Conservation (phyloP, 495 filamentous ascomycete species). For the Cetradonia linearis region DNA sequence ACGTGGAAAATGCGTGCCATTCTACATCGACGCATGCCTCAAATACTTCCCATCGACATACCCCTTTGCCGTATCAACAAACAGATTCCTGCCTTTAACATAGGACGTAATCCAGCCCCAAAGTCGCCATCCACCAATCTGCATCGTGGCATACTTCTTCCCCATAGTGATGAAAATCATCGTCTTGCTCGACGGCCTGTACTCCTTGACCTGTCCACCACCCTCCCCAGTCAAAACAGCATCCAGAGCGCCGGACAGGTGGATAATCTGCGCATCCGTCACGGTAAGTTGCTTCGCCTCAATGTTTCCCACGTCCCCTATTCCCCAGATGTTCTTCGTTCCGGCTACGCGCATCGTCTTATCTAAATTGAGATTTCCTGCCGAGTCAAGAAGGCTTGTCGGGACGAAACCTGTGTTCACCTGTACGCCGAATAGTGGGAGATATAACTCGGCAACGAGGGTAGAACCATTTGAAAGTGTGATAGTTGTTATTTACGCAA, state of each 20-base stretch:
- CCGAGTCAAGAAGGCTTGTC: slow-evolving; percentile 31
- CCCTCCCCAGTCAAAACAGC: slow-evolving; percentile 6
- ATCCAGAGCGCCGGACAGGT: slow-evolving; percentile 16
- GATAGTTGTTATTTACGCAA: slow-evolving; percentile 3
- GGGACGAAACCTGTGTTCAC: slow-evolving; percentile 18
- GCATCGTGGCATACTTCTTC: slow-evolving; percentile 37
- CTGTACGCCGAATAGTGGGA: slow-evolving; percentile 15
- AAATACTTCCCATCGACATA: slow-evolving; percentile 17
- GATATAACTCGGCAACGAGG: slow-evolving; percentile 13
- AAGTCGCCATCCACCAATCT: slow-evolving; percentile 36
- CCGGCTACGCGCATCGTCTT: slow-evolving; percentile 42
- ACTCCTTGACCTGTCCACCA: slow-evolving; percentile 5
- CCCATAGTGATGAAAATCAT: slow-evolving; percentile 39
- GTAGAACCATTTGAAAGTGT: slow-evolving; percentile 11
- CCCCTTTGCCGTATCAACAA: slow-evolving; percentile 23
- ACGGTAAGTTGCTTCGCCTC: slow-evolving; percentile 16
- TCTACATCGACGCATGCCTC: slow-evolving; percentile 18
- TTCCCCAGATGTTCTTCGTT: slow-evolving; percentile 40
- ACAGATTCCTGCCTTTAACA: slow-evolving; percentile 38
- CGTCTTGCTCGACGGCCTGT: slow-evolving; percentile 22
- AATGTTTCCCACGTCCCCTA: slow-evolving; percentile 36
- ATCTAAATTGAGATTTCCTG: slow-evolving; percentile 47
- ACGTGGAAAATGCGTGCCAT: background rate
- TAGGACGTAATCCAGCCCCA: slow-evolving; percentile 38
- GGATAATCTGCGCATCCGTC: slow-evolving; percentile 17